Evolutionary conservation across 345 rosid genomes (phyloP), one percentile per base, ranked within the genome.

Genomic region (Sisymbrium irio): DNA sequence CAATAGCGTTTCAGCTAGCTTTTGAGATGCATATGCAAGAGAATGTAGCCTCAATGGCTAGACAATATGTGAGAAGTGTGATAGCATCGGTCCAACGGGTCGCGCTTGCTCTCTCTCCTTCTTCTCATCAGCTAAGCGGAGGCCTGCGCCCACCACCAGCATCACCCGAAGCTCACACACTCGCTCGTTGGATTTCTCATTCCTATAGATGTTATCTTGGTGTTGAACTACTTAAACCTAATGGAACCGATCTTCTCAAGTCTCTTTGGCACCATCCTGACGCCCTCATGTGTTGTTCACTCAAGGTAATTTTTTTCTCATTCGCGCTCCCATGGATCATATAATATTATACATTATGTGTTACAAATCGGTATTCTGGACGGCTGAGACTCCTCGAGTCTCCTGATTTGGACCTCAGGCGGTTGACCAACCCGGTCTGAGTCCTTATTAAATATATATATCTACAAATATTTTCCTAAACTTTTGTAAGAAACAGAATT

Each of bases 81-180:
- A 93, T 93, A 51, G 87, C 94, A 0, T 89, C 98, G 2, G 96
- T 94, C 22, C 98, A 94, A 78, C 84, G 98, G 69, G 98, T 94
- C 18, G 98, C 98, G 8, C 81, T 94, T 72, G 98, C 98, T 2
- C 94, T 94, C 5, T 94, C 96, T 12, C 97, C 98, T 71, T 81
- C 96, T 47, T 74, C 82, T 68, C 79, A 83, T 50, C 90, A 96
- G 56, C 81, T 87, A 55, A 80, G 71, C 8, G 79, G 84, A 1
- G 88, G 89, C 46, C 72, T 91, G 18, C 83, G 85, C 46, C 79
- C 90, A 12, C 90, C 93, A 28, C 93, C 91, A 0, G 93, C 85
- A 25, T 81, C 86, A 44, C 97, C 97, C 4, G 98, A 91, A 83
- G 98, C 97, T 28, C 96, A 85, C 39, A 88, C 93, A 1, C 97